Percentiles rank a stretch among this genome's conserved stretches.
phyloP scores from a whole-genome alignment of 257 asterid species.

The Solanum sejunctum region DNA sequence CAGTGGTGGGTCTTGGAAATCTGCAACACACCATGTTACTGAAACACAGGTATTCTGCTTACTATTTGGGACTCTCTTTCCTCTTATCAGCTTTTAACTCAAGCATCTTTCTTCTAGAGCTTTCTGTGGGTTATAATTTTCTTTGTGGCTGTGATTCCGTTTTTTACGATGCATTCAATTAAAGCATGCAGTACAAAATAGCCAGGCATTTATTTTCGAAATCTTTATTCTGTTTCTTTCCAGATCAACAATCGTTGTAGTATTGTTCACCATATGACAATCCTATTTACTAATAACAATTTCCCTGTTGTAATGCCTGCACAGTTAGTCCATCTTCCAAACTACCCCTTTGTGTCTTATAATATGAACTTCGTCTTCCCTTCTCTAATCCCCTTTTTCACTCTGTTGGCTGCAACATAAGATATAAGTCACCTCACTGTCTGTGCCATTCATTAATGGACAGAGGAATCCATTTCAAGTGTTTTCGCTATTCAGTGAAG shows the following conservation, averaged over 20 bases:
- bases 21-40: constrained; percentile 79
- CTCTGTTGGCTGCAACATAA: neutral
- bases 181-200: neutral
- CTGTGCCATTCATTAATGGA: neutral
- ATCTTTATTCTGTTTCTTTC: neutral
- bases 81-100: neutral
- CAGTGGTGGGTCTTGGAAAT: constrained; percentile 85
- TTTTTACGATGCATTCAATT: neutral
- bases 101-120: neutral
- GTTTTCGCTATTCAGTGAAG: neutral
- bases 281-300: neutral
- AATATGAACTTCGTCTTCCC: neutral
- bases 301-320: neutral
- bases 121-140: neutral
- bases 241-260: neutral
- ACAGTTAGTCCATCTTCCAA: neutral
- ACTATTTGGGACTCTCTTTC: neutral
- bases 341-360: neutral
- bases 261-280: neutral
- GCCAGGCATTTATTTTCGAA: neutral
- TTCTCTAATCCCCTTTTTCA: neutral
- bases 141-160: neutral
- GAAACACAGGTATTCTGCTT: constrained; percentile 68
- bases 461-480: neutral
- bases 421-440: neutral